Percentiles rank a stretch among this genome's conserved stretches.
Conservation (phyloP, 2,329 filamentous ascomycete species). For the Cordyceps cateniannulata region DNA sequence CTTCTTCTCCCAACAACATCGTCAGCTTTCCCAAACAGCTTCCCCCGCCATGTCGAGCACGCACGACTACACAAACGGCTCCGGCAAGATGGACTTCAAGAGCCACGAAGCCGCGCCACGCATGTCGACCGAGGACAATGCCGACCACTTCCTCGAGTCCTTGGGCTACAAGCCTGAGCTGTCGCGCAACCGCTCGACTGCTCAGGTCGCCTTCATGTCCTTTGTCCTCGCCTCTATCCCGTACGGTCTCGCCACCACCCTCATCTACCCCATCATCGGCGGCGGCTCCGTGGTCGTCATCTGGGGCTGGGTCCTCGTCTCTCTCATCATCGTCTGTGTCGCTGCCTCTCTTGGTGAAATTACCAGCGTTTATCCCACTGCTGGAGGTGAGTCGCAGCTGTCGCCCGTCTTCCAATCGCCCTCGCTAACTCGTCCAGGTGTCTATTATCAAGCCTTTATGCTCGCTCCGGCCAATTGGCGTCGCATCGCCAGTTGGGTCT, state of each 20-base stretch:
- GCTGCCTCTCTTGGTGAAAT: constrained; percentile 67
- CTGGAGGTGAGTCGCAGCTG: constrained; percentile 44
- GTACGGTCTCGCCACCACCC: constrained; percentile 64
- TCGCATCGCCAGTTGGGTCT: constrained; percentile 61
- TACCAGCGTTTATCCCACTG: constrained; percentile 69
- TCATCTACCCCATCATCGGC: constrained; percentile 59
- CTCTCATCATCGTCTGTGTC: constrained; percentile 64
- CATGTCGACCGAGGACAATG: constrained; percentile 33
- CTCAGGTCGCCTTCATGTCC: constrained; percentile 68
- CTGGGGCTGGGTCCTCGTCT: constrained; percentile 66
- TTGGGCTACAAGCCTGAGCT: constrained; percentile 63
- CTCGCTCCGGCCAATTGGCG: constrained; percentile 56
- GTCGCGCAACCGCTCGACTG: constrained; percentile 56
- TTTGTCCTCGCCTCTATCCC: constrained; percentile 71
- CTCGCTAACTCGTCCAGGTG: constrained; percentile 28
- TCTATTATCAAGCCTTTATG: constrained; percentile 77
- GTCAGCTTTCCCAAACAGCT: not conserved
- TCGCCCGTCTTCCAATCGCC: not conserved
- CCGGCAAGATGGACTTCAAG: constrained; percentile 23
- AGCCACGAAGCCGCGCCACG: constrained; percentile 20
- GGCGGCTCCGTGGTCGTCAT: constrained; percentile 65
- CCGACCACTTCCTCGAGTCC: constrained; percentile 56
- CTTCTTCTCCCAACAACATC: not conserved
- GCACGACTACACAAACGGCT: constrained; percentile 6
- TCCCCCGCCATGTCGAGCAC: constrained; percentile 11